A percentile compares a stretch with the other conserved stretches of the same genome.
Conservation (phyloP, 352 stramenopile genomes). For the Pythium folliculosum region DNA sequence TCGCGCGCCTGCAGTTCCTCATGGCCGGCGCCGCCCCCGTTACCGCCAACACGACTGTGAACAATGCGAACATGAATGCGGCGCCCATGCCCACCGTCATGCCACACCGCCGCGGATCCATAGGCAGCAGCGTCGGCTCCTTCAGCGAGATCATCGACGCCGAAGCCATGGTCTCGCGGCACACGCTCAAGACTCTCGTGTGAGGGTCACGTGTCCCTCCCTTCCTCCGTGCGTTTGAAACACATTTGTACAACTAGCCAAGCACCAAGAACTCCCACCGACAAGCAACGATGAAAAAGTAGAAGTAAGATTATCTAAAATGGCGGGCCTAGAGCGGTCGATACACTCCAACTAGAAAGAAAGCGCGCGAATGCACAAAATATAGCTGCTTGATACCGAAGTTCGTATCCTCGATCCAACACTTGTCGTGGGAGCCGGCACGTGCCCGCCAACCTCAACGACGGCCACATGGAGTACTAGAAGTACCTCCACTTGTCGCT, state of each 20-base stretch:
- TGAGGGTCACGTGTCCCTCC: not conserved
- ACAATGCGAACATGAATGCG: not conserved
- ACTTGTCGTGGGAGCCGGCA: slow-evolving; percentile 16
- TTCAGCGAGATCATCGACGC: slow-evolving; percentile 26
- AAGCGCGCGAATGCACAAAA: not conserved
- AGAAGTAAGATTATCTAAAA: slow-evolving; percentile 1
- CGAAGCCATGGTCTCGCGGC: slow-evolving; percentile 23
- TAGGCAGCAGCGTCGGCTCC: slow-evolving; percentile 13
- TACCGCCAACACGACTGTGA: not conserved
- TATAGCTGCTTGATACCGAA: not conserved
- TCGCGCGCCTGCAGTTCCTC: slow-evolving; percentile 16
- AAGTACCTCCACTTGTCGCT: slow-evolving; percentile 76
- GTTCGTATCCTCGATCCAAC: too few relatives aligned
- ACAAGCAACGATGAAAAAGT: not conserved
- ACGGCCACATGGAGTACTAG: slow-evolving; percentile 61
- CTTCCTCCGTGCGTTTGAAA: not conserved
- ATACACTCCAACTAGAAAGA: not conserved
- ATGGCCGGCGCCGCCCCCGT: not conserved
- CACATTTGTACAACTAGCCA: slow-evolving; percentile 1
- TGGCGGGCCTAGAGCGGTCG: not conserved
- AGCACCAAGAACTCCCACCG: not conserved
- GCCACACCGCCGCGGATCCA: slow-evolving; percentile 16
- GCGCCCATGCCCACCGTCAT: not conserved
- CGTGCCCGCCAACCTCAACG: slow-evolving; percentile 50
- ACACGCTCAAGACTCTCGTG: slow-evolving; percentile 22